Evolutionary conservation across 1,284 basidiomycete species (phyloP), one percentile per base, ranked within the genome.

Genomic region (Chondrostereum purpureum): DNA sequence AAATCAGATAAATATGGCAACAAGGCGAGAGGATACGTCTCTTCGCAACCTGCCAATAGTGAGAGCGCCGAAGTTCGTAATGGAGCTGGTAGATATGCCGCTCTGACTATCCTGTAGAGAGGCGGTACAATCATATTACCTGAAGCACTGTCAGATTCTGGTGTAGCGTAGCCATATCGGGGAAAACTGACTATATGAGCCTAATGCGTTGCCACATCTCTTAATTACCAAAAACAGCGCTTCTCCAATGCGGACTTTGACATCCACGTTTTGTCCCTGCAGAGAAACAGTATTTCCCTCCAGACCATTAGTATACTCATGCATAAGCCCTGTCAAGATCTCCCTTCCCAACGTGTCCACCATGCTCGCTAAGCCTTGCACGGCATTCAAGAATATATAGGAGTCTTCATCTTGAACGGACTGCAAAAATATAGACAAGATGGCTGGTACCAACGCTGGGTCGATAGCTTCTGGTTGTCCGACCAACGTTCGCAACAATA

Each of bases 381-480:
- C 85, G 0, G 91, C 92, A 58, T 94, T 94, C 46, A 98, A 68
- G 61, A 93, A 98, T 48, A 98, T 83, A 64, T 94, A 98, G 23
- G 89, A 92, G 59, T 99, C 95, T 42, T 94, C 88, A 55, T 97
- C 92, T 58, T 92, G 86, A 3, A 96, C 67, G 0, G 84, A 78
- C 55, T 90, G 81, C 50, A 96, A 64, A 60, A 96, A 94, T 42
- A 97, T 85, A 38, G 90, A 88, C 37, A 94, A 67, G 53, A 97
- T 89, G 1, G 83, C 83, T 1, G 92, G 91, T 3, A 87, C 64
- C 12, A 96, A 72, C 0, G 87, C 83, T 2, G 68, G 63, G 50
- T 82, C 75, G 10, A 75, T 54, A 31, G 65, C 55, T 46, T 63
- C 58, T 22, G 56, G 45, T 55, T 49, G 22, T 3, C 73, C 67